Evolutionary conservation across 202 grass and related monocot genomes (phyloP), one percentile per base, ranked within the genome.

Genomic region (Digitaria exilis): DNA sequence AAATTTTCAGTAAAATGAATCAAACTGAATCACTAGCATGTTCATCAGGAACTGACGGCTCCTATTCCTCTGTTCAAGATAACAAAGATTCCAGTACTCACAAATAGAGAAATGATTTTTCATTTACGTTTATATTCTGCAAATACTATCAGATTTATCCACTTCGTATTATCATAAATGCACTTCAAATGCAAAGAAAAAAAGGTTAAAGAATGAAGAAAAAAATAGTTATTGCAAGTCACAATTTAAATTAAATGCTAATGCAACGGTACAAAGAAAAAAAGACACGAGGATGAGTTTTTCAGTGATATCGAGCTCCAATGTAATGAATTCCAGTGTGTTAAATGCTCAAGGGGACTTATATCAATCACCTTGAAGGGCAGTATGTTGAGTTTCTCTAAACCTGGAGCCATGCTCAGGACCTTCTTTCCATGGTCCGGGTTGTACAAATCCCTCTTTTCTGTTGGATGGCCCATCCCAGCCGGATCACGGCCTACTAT

Each of bases 401-500:
- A 76, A 80, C 96, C 96, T 25, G 92, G 91, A 24, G 96, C 96
- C 92, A 98, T 93, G 77, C 90, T 88, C 70, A 98, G 76, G 65
- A 98, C 95, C 65, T 93, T 95, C 84, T 95, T 95, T 48, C 96
- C 96, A 69, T 98, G 96, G 73, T 98, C 92, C 1, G 96, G 96
- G 69, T 98, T 88, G 78, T 98, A 98, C 57, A 98, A 61, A 77
- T 98, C 96, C 55, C 90, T 91, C 77, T 98, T 93, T 68, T 98
- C 96, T 44, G 85, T 91, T 1, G 96, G 96, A 91, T 98, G 96
- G 29, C 92, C 84, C 92, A 98, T 98, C 65, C 96, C 96, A 59
- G 96, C 92, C 41, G 96, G 96, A 87, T 98, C 96, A 68, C 96
- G 96, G 12, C 96, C 96, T 67, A 98, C 92, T 16, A 98, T 98